Evolutionary conservation across 768 basidiomycete genomes (phyloP), one percentile per base, ranked within the genome.

Genomic region (Lactarius quietus): DNA sequence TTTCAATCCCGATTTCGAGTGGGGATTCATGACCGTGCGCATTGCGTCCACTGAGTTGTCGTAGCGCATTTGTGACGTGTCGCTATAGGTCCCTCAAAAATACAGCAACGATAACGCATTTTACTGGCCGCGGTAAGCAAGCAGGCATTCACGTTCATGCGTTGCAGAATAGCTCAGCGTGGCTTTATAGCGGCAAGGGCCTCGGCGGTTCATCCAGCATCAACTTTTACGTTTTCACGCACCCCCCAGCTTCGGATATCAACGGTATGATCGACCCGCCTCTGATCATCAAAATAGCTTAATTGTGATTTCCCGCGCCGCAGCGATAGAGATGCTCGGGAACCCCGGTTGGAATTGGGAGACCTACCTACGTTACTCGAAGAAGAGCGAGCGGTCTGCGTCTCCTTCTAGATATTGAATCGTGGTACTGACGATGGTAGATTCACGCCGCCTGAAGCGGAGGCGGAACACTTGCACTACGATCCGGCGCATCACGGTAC

Each of bases 271-370:
- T 12, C 6, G 5, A 23, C 26, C 12, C 26, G 18, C n/a, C 20
- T 7, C 38, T 5, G 1, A 9, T 23, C 28, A 8, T 23, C 8
- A 29, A 3, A n/a, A n/a, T n/a, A n/a, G n/a, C n/a, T 35, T 9
- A 6, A 43, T 57, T n/a, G 23, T 55, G 7, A 38, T 33, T 17
- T n/a, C n/a, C 20, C 33, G n/a, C 26, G n/a, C 23, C 6, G 3
- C 26, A 70, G 70, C 57, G 17, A 62, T 59, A 7, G 73, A 72
- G 57, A 62, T 55, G 39, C 65, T 74, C 10, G 73, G 73, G 10
- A 74, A 74, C 57, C 70, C 70, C 6, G 73, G 73, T 15, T 74
- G 73, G 73, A 70, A 73, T 29, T 74, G 70, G 71, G 68, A 68
- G n/a, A 62, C 56, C 20, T 70, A 63, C 59, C 23, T 62, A 3